Conservation (phyloP, 2,329 filamentous ascomycete species). For the Ophiocordyceps camponoti-saundersi region DNA sequence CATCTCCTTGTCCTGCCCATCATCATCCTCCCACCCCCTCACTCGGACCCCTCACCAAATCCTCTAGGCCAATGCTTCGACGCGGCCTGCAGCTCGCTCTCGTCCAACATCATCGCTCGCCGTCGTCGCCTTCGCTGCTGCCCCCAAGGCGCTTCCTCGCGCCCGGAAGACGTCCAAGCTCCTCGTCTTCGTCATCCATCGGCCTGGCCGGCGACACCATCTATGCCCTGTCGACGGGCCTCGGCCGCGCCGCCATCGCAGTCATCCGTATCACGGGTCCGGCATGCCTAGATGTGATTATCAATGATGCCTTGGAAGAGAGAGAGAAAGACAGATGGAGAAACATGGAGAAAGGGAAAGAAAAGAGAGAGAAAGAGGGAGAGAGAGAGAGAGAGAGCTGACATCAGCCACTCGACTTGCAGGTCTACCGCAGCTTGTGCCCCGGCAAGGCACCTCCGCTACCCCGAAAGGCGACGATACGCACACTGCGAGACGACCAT, state of each 20-base stretch:
- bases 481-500: constrained; percentile 47
- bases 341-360: neutral
- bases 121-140: neutral
- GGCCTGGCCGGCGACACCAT: constrained; percentile 43
- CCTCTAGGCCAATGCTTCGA: neutral
- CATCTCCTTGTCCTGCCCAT: too few relatives aligned
- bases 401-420: neutral
- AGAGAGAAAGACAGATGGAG: too few relatives aligned
- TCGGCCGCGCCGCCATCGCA: constrained; percentile 77
- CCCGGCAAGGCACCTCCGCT: constrained; percentile 25
- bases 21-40: too few relatives aligned
- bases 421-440: constrained; percentile 36
- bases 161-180: neutral
- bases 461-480: constrained; percentile 48
- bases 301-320: neutral
- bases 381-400: neutral
- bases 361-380: too few relatives aligned
- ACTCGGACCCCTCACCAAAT: neutral
- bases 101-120: neutral
- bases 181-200: too few relatives aligned
- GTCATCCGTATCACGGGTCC: constrained; percentile 77
- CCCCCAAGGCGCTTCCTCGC: neutral
- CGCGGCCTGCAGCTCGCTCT: too few relatives aligned
- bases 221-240: constrained; percentile 77
- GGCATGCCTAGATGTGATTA: constrained; percentile 46